Evolutionary conservation across 2,329 filamentous ascomycete species (phyloP), one percentile per base, ranked within the genome.

Genomic region (Aspergillus transmontanensis): DNA sequence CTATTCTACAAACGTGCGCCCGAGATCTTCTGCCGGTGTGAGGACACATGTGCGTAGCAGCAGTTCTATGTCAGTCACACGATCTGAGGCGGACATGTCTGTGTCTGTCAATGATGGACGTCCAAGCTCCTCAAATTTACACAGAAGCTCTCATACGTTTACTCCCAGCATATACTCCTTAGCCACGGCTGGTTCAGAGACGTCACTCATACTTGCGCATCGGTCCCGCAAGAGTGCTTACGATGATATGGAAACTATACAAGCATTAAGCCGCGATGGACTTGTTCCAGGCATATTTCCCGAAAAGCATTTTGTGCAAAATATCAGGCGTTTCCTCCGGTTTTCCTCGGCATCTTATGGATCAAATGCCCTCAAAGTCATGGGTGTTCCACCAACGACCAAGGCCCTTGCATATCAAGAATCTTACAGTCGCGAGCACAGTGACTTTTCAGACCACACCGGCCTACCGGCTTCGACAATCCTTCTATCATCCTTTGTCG

Each of bases 401-500:
- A 76, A 74, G 46, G 71, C 64, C 16, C 68, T 76, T 34, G 72
- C 75, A 9, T 68, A 67, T 34, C 70, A 71, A 41, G 68, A 74
- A 41, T 68, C 74, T 19, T 71, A 80, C 23, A 76, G 77, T 64
- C 78, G 78, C 56, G 80, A 82, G 55, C 81, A 83, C 60, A 76
- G 72, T 60, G 81, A 80, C 5, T 83, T 82, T 64, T 80, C 79
- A 9, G 74, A 77, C 28, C 75, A 82, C 65, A 79, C 80, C 32
- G 74, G 82, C 51, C 66, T 84, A 58, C 74, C 81, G 7, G 71
- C 79, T 21, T 80, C 80, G 11, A 81, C 81, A 26, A 78, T 86
- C 70, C 72, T 92, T 1, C 78, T 92, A 3, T 89, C 89, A 0
- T 92, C 90, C 0, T 91, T 90, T 70, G 86, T 90, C 46, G 89